phyloP scores from a whole-genome alignment of 2,329 filamentous ascomycete species.

The Fusarium irregulare region DNA sequence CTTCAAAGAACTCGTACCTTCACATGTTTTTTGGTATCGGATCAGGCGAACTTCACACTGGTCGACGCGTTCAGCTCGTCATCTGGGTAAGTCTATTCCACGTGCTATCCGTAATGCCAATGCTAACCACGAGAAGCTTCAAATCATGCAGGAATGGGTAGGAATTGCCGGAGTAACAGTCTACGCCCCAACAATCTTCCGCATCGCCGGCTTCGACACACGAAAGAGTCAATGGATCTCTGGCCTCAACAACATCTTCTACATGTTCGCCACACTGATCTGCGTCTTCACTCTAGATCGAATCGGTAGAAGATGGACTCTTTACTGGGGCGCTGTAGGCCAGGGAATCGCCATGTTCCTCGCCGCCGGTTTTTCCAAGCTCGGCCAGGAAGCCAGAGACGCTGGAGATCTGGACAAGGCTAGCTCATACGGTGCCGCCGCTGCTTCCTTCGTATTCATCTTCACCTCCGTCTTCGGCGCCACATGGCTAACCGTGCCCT shows the following conservation, averaged over 20 bases:
- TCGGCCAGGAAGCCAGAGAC: constrained; percentile 63
- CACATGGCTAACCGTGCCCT: constrained; percentile 64
- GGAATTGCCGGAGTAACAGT: constrained; percentile 76
- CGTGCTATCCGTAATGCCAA: fast-evolving
- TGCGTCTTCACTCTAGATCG: constrained; percentile 77
- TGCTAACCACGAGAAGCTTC: neutral
- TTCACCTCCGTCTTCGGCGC: constrained; percentile 57
- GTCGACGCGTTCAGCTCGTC: constrained; percentile 74
- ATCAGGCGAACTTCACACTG: constrained; percentile 73
- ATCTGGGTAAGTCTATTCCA: constrained; percentile 64
- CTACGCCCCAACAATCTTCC: constrained; percentile 69
- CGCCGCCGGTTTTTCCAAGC: constrained; percentile 62
- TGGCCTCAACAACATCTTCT: constrained; percentile 63
- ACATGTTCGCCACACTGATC: constrained; percentile 73
- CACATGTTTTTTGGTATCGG: constrained; percentile 75
- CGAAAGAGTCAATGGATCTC: constrained; percentile 72
- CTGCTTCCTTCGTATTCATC: constrained; percentile 76
- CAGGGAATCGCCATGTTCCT: constrained; percentile 76
- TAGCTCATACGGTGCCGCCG: constrained; percentile 69
- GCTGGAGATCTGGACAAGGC: constrained; percentile 58
- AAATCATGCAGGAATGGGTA: constrained; percentile 40
- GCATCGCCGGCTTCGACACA: constrained; percentile 72
- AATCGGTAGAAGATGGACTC: constrained; percentile 75
- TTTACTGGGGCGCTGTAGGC: constrained; percentile 74
- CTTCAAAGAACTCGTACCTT: constrained; percentile 67